phyloP scores from a whole-genome alignment of 1,139 yeast species.

The Yamadazyma pseudoaaseri region DNA sequence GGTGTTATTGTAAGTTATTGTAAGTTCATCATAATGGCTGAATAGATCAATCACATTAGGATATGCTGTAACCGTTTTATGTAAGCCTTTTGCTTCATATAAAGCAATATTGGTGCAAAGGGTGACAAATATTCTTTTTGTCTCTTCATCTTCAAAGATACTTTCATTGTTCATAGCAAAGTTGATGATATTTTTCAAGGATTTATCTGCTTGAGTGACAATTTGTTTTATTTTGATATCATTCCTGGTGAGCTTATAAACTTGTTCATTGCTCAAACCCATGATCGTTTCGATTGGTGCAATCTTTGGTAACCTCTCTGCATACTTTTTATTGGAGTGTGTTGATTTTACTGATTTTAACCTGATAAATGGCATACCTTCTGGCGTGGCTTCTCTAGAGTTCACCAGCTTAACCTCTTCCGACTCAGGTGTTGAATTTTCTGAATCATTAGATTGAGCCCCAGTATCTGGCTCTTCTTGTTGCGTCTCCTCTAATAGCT shows the following conservation, averaged over 20 bases:
- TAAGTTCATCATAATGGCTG: conserved; percentile 34
- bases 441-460: too few relatives aligned
- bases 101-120: conserved; percentile 40
- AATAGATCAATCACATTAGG: conserved; percentile 32
- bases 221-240: conserved; percentile 45
- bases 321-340: conserved; percentile 26
- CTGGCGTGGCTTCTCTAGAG: conserved; percentile 4
- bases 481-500: too few relatives aligned
- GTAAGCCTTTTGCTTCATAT: conserved; percentile 39
- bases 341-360: conserved; percentile 31
- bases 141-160: conserved; percentile 22
- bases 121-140: conserved; percentile 20
- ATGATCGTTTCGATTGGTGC: conserved; percentile 39
- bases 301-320: conserved; percentile 34
- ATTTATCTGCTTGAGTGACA: conserved; percentile 19
- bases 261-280: conserved; percentile 40
- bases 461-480: too few relatives aligned
- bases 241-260: conserved; percentile 28
- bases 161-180: conserved; percentile 28
- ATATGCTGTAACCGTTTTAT: conserved; percentile 24
- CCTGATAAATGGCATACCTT: conserved; percentile 27
- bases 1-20: conserved; percentile 34
- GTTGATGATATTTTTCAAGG: conserved; percentile 12
- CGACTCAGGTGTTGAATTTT: too few relatives aligned
- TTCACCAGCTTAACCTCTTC: background rate